These are phyloP conservation scores for Boletus huronensis DNA, from an alignment of 768 basidiomycete genomes.

Conservation along the genomic window DNA sequence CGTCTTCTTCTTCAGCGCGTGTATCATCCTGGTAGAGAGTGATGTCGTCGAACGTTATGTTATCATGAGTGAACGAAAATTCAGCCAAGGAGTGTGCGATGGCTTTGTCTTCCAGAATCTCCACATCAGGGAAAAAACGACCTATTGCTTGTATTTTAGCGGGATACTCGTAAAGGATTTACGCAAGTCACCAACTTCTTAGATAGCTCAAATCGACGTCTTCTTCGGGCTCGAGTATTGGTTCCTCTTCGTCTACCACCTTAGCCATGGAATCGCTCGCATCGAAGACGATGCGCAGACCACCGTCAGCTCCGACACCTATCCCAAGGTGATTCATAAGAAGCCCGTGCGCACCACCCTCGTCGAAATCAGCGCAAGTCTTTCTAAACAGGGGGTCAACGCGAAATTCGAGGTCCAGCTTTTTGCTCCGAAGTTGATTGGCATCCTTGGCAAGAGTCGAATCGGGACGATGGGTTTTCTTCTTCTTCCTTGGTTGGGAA, in stretches of 20 bases:
- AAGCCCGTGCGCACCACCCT: conserved; percentile 93
- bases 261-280: conserved; percentile 87
- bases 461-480: conserved; percentile 65
- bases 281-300: conserved; percentile 90
- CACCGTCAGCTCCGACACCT: conserved; percentile 74
- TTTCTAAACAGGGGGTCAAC: conserved; percentile 98
- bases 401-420: conserved; percentile 90
- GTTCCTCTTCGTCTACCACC: conserved; percentile 66
- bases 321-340: conserved; percentile 93
- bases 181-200: conserved; percentile 44
- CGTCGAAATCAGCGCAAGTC: conserved; percentile 97
- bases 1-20: conserved; percentile 33
- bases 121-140: conserved; percentile 71
- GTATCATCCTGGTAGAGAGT: conserved; percentile 58
- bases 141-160: conserved; percentile 34
- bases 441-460: conserved; percentile 90
- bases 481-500: conserved; percentile 53
- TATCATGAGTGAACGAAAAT: conserved; percentile 78
- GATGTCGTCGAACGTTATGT: conserved; percentile 56
- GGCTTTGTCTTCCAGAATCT: conserved; percentile 58
- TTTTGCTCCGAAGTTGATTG: conserved; percentile 79
- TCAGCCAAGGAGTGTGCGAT: conserved; percentile 79
- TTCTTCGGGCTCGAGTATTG: conserved; percentile 64
- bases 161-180: neutral
- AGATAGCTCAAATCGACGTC: conserved; percentile 62